A percentile compares a stretch with the other conserved stretches of the same genome.
These are phyloP conservation scores for Verticillium zaregamsianum DNA, from an alignment of 2,329 filamentous ascomycete species.

Conservation along the genomic window DNA sequence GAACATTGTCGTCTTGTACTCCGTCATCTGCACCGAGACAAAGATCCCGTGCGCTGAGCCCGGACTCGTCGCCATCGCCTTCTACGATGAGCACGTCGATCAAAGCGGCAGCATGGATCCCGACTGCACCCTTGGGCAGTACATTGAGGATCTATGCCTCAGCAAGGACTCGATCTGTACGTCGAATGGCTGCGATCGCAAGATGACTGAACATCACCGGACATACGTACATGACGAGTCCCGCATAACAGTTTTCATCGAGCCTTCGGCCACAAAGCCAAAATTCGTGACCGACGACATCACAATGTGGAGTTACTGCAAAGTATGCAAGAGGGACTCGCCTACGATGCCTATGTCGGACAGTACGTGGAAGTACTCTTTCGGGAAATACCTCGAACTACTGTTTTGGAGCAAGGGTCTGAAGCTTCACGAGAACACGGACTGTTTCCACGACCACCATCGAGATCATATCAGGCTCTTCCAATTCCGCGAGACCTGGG, in stretches of 20 bases:
- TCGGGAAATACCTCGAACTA: slow-evolving; percentile 96
- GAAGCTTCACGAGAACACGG: slow-evolving; percentile 64
- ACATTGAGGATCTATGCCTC: slow-evolving; percentile 84
- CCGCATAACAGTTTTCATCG: slow-evolving; percentile 85
- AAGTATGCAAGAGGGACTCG: slow-evolving; percentile 85
- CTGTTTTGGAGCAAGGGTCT: slow-evolving; percentile 92
- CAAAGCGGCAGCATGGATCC: slow-evolving; percentile 62
- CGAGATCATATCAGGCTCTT: slow-evolving; percentile 92
- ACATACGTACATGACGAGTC: slow-evolving; percentile 97
- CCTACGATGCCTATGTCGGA: slow-evolving; percentile 88
- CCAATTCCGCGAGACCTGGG: slow-evolving; percentile 76
- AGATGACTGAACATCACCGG: slow-evolving; percentile 87
- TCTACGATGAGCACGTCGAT: slow-evolving; percentile 85
- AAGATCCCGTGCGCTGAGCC: slow-evolving; percentile 92
- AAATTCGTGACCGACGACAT: slow-evolving; percentile 59
- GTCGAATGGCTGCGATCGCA: slow-evolving; percentile 79
- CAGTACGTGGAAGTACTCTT: slow-evolving; percentile 95
- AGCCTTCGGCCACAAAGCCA: slow-evolving; percentile 46
- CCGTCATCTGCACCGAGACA: slow-evolving; percentile 86
- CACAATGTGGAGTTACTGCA: slow-evolving; percentile 97
- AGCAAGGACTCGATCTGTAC: slow-evolving; percentile 73
- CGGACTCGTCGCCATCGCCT: slow-evolving; percentile 82
- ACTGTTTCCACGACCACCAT: slow-evolving; percentile 77
- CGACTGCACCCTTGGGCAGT: slow-evolving; percentile 91
- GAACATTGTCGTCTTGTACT: slow-evolving; percentile 92